Evolutionary conservation across 768 basidiomycete genomes (phyloP), one percentile per base, ranked within the genome.

Genomic region (Russula dissimulans): DNA sequence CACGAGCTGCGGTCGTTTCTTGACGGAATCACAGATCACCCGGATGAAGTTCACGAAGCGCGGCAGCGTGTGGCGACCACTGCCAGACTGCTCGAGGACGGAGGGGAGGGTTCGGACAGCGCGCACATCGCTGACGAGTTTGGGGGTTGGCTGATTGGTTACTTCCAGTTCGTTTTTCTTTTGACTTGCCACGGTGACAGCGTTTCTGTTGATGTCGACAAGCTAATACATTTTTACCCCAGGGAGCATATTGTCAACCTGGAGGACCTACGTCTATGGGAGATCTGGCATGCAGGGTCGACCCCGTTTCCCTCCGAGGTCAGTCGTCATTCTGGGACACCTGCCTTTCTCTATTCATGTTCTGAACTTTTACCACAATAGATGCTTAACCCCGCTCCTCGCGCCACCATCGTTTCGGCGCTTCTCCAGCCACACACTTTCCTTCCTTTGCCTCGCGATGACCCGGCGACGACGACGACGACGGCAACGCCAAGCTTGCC

Each of bases 281-380:
- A 86, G 57, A 70, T 89, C 9, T 91, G 87, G 87, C 88, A 84
- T 59, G 89, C 84, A 0, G 85, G 86, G 5, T 68, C 72, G 6
- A 76, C 80, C 3, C 79, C 83, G 1, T 86, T 87, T 62, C 84
- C 87, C 3, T 77, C 79, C 11, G 86, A 90, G 74, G 87, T 89
- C 63, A 48, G 75, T 66, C 9, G 47, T 0, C 53, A 0, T 26
- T 15, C 38, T 45, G 6, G 6, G 22, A 26, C 8, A 17, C 26
- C 31, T n/a, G 1, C 9, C 29, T 11, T 11, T 29, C 36, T 34
- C 31, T n/a, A 47, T 18, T 56, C 9, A 29, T 8, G 15, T 29
- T 3, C 18, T 39, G 34, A 22, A 49, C 29, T 32, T 29, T 29
- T 26, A 43, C 7, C 34, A 36, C 34, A 7, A 3, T 56, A 90